Conservation (phyloP, 2,329 filamentous ascomycete genomes). For the Fusarium clavum region DNA sequence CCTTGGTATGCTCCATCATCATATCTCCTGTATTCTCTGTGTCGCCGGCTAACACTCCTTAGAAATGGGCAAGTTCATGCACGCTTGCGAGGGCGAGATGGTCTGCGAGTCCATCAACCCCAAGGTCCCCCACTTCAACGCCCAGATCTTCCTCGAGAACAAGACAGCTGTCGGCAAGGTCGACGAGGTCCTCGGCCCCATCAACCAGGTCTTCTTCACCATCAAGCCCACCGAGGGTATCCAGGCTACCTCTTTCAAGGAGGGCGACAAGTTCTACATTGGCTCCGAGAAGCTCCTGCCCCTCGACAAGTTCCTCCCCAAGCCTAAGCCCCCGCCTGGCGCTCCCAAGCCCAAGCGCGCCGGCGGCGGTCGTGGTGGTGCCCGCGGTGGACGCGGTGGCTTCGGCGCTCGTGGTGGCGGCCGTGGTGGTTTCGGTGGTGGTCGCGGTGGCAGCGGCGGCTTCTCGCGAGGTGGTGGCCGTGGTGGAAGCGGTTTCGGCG, state of each 20-base stretch:
- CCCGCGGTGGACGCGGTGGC: conserved; percentile 53
- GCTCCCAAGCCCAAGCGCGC: conserved; percentile 73
- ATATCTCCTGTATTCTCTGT: neutral
- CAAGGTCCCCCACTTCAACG: conserved; percentile 99
- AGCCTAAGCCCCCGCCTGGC: conserved; percentile 81
- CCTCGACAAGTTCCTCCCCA: conserved; percentile 95
- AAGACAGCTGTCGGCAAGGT: conserved; percentile 97
- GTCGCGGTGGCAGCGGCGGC: conserved; percentile 41
- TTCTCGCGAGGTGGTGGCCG: conserved; percentile 48
- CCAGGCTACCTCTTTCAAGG: conserved; percentile 92
- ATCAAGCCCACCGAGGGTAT: conserved; percentile 98
- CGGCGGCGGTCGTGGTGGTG: conserved; percentile 59
- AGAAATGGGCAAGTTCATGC: conserved; percentile 94
- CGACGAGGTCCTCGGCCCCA: conserved; percentile 95
- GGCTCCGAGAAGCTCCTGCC: conserved; percentile 93
- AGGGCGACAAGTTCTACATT: conserved; percentile 97
- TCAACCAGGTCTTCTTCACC: conserved; percentile 99
- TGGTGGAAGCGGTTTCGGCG: conserved; percentile 32
- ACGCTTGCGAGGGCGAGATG: conserved; percentile 97
- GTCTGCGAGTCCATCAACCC: conserved; percentile 95
- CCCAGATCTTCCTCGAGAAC: conserved; percentile 98
- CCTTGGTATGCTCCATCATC: conserved; percentile 48
- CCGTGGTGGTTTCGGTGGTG: conserved; percentile 54
- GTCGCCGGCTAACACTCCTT: conserved; percentile 16
- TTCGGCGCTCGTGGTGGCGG: conserved; percentile 49